Conservation (phyloP, 108 stramenopile species). For the Ochromonas danica region DNA sequence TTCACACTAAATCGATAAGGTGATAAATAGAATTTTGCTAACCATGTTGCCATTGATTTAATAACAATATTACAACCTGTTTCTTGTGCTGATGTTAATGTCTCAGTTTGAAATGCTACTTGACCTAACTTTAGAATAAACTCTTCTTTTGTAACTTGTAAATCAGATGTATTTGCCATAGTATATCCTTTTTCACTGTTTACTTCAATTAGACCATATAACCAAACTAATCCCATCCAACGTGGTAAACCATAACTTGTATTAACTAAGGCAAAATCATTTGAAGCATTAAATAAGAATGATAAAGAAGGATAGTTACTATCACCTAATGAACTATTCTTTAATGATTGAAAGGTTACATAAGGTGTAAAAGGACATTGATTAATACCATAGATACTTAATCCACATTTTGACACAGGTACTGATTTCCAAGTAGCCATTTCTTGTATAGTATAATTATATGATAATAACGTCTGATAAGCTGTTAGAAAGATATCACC, state of each 20-base stretch:
- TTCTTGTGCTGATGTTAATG: background rate
- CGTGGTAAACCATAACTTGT: background rate
- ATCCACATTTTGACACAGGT: background rate
- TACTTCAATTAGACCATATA: background rate
- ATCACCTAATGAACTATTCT: background rate
- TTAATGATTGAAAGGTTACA: background rate
- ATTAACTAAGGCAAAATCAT: background rate
- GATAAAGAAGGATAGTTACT: background rate
- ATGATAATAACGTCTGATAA: background rate
- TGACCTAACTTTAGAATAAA: background rate
- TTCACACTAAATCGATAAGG: background rate
- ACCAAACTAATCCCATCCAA: background rate
- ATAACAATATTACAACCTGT: background rate
- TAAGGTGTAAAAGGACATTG: background rate
- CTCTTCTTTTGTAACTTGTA: background rate
- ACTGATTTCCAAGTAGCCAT: background rate
- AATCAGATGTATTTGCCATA: background rate
- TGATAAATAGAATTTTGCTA: background rate
- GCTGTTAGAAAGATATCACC: background rate
- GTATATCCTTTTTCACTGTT: constrained; percentile 5
- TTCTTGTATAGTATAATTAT: background rate
- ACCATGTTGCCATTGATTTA: background rate
- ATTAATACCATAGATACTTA: constrained; percentile 25
- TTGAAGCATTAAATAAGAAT: constrained; percentile 1
- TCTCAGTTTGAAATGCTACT: background rate